Percentiles rank a stretch among this genome's conserved stretches.
These are phyloP conservation scores for Candida awuae DNA, from an alignment of 805 yeast genomes.

Conservation along the genomic window DNA sequence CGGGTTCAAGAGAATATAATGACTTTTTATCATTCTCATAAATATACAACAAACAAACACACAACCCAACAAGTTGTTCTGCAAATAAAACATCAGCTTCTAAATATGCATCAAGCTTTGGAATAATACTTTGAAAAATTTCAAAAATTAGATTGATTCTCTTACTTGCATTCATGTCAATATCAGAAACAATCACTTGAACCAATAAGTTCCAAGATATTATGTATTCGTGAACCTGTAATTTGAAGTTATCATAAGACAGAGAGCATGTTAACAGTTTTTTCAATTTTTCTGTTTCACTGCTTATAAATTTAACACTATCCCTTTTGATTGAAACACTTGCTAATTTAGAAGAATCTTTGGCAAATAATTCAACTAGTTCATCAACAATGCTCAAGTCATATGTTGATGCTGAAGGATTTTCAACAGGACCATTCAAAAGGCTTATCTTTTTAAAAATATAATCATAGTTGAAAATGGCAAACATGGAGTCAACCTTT, in stretches of 20 bases:
- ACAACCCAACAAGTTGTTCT: conserved; percentile 67
- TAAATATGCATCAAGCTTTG: conserved; percentile 68
- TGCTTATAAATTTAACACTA: conserved; percentile 13
- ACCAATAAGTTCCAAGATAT: conserved; percentile 81
- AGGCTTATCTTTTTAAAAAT: conserved; percentile 35
- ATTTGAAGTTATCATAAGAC: conserved; percentile 39
- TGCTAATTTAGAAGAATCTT: conserved; percentile 22
- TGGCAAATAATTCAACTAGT: conserved; percentile 20
- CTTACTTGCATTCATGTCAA: conserved; percentile 33
- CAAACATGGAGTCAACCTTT: conserved; percentile 30
- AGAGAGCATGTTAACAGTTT: conserved; percentile 38
- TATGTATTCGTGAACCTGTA: conserved; percentile 51
- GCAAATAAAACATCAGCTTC: conserved; percentile 59
- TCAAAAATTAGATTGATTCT: conserved; percentile 63
- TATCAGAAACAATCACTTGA: conserved; percentile 60
- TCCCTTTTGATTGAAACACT: conserved; percentile 12
- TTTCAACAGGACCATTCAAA: conserved; percentile 17
- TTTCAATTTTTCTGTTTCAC: conserved; percentile 24
- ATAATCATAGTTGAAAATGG: conserved; percentile 32
- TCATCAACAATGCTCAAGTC: conserved; percentile 36
- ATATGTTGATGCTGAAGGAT: conserved; percentile 24
- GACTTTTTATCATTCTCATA: conserved; percentile 39
- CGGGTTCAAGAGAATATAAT: conserved; percentile 22
- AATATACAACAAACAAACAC: conserved; percentile 60
- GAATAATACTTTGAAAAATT: conserved; percentile 66